A percentile compares a stretch with the other conserved stretches of the same genome.
Conservation (phyloP, 1,139 yeast genomes). For the Ogataea hybrid region DNA sequence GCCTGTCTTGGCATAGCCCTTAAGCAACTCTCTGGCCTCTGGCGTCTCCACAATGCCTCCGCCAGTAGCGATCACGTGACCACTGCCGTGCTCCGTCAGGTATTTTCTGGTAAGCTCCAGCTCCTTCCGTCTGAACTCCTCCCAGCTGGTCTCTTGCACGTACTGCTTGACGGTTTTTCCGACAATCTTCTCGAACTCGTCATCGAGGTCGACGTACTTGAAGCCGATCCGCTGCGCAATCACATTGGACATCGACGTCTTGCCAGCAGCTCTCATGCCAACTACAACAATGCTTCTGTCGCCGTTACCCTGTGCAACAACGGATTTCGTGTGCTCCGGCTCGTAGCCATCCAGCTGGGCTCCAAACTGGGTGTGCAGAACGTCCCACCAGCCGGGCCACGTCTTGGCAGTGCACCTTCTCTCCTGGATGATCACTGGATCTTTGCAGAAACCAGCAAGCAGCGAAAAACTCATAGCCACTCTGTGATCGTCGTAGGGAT, state of each 20-base stretch:
- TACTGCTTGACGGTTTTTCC: conserved; percentile 62
- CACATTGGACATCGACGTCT: conserved; percentile 82
- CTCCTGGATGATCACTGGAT: conserved; percentile 74
- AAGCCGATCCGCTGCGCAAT: conserved; percentile 72
- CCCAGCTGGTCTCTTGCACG: conserved; percentile 81
- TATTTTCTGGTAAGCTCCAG: conserved; percentile 53
- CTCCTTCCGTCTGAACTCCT: conserved; percentile 72
- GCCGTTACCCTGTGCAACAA: conserved; percentile 33
- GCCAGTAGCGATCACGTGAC: conserved; percentile 85
- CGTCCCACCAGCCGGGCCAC: conserved; percentile 99
- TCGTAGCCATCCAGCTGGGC: conserved; percentile 72
- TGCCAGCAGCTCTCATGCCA: conserved; percentile 99
- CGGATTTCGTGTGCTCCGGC: conserved; percentile 23
- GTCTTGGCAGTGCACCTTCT: conserved; percentile 95
- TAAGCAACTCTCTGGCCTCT: conserved; percentile 61
- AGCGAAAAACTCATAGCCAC: conserved; percentile 98
- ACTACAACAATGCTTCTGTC: conserved; percentile 71
- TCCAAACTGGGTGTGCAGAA: conserved; percentile 66
- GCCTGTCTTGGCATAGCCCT: conserved; percentile 52
- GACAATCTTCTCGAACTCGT: conserved; percentile 56
- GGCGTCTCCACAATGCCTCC: conserved; percentile 91
- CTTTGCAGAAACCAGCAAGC: conserved; percentile 56
- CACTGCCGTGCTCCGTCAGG: conserved; percentile 46
- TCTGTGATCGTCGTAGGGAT: conserved; percentile 92
- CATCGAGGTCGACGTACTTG: conserved; percentile 76